phyloP scores from a whole-genome alignment of 139 green algal species.

The Auxenochlorella pyrenoidosa region DNA sequence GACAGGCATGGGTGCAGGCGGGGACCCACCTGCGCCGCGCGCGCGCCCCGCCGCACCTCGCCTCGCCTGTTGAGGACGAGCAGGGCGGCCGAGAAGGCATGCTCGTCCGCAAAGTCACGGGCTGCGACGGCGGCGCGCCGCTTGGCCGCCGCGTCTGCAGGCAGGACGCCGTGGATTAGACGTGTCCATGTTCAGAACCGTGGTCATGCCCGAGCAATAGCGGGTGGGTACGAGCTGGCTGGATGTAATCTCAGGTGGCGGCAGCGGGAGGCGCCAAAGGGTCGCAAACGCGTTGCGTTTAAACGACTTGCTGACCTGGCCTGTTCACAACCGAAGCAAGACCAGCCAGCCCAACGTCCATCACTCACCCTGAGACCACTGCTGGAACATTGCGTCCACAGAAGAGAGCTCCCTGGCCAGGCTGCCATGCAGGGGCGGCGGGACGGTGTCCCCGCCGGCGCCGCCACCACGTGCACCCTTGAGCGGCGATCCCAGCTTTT shows the following conservation, averaged over 20 bases:
- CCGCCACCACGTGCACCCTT: not conserved
- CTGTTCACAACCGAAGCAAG: not conserved
- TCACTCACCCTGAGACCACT: not conserved
- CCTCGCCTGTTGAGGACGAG: constrained; percentile 22
- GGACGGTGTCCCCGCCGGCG: not conserved
- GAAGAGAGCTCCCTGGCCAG: constrained; percentile 8
- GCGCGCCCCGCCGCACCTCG: constrained; percentile 8
- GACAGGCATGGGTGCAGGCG: not conserved
- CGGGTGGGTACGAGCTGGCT: not conserved
- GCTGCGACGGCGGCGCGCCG: not conserved
- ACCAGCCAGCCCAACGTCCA: too few relatives aligned
- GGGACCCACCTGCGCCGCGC: not conserved
- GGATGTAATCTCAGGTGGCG: not conserved
- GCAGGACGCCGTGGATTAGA: not conserved
- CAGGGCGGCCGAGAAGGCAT: not conserved
- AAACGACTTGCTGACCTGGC: too few relatives aligned
- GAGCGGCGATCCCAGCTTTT: not conserved
- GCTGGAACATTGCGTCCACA: not conserved
- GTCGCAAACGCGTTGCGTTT: too few relatives aligned
- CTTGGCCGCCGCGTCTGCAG: constrained; percentile 8
- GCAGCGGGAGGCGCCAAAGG: too few relatives aligned
- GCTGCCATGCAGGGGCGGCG: not conserved
- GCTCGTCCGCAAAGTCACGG: not conserved
- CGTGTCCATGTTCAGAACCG: too few relatives aligned
- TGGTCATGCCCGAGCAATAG: too few relatives aligned